Conservation (phyloP, 495 filamentous ascomycete species). For the Aspergillus leporis region DNA sequence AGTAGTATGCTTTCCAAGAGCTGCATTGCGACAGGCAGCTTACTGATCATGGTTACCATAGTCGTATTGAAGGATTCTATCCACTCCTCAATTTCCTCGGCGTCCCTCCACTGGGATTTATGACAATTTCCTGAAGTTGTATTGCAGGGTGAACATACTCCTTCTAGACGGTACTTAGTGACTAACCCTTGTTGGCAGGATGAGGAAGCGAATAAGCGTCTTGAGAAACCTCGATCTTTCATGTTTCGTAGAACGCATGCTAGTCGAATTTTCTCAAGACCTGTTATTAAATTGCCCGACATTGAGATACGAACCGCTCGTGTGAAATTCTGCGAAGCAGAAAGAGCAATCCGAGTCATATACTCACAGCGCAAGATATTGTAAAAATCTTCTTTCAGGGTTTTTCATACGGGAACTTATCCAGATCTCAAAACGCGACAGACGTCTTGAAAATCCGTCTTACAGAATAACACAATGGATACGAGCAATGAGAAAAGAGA, state of each 20-base stretch:
- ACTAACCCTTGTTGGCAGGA: constrained; percentile 15
- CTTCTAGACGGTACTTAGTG: neutral
- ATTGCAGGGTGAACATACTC: constrained; percentile 31
- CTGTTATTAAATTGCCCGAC: constrained; percentile 56
- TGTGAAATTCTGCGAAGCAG: constrained; percentile 48
- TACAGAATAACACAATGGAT: constrained; percentile 16
- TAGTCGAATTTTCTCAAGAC: constrained; percentile 52
- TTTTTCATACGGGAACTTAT: constrained; percentile 39
- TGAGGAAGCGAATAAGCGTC: constrained; percentile 27
- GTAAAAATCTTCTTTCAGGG: constrained; percentile 42
- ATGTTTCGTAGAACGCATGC: constrained; percentile 55
- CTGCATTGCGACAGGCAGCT: neutral
- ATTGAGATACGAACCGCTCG: constrained; percentile 30
- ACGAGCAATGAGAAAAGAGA: constrained; percentile 4
- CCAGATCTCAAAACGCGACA: constrained; percentile 10
- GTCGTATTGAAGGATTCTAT: constrained; percentile 50
- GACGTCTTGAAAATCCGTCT: constrained; percentile 2
- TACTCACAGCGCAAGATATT: constrained; percentile 47
- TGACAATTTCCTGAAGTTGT: constrained; percentile 50
- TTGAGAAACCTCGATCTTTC: constrained; percentile 43
- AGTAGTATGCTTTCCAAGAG: constrained; percentile 22
- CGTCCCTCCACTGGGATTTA: constrained; percentile 42
- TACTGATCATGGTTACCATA: constrained; percentile 5
- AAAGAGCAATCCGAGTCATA: constrained; percentile 49
- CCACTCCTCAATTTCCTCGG: constrained; percentile 62